phyloP scores from a whole-genome alignment of 768 basidiomycete species.

The Russula lepida region DNA sequence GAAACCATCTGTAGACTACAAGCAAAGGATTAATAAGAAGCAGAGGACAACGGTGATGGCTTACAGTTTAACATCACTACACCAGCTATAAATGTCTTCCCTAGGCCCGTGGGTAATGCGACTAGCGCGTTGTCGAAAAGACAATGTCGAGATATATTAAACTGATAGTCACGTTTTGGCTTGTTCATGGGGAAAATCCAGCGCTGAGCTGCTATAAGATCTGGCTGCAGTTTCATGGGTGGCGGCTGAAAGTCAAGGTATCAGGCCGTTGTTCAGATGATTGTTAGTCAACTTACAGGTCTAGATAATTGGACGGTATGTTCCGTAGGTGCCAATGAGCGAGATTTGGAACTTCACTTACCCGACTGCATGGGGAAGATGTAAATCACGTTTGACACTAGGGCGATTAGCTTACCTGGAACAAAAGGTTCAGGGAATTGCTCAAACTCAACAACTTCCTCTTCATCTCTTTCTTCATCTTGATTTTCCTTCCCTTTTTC shows the following conservation, averaged over 20 bases:
- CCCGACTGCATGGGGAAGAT: constrained; percentile 8
- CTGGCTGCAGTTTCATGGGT: constrained; percentile 69
- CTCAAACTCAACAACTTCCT: constrained; percentile 36
- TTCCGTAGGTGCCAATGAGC: not conserved
- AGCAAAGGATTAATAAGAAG: constrained; percentile 6
- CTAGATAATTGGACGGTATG: not conserved
- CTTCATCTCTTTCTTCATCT: constrained; percentile 35
- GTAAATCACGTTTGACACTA: not conserved
- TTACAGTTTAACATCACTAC: constrained; percentile 93
- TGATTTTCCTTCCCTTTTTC: constrained; percentile 48
- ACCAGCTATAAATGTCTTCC: constrained; percentile 97
- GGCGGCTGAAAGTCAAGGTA: constrained; percentile 39
- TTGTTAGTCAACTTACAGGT: constrained; percentile 1
- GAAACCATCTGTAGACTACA: constrained; percentile 86
- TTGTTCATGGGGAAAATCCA: constrained; percentile 92
- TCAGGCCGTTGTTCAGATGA: not conserved
- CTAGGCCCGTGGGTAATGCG: constrained; percentile 89
- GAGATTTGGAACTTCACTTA: constrained; percentile 3
- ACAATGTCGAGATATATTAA: constrained; percentile 78
- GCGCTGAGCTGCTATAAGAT: constrained; percentile 69
- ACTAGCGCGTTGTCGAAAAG: constrained; percentile 92
- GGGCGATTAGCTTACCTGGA: constrained; percentile 36
- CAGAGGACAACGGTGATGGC: constrained; percentile 20
- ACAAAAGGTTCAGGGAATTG: constrained; percentile 78
- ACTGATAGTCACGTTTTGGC: constrained; percentile 88